Evolutionary conservation across 73 alveolate species (phyloP), one percentile per base, ranked within the genome.

Genomic region (Paramecium caudatum): DNA sequence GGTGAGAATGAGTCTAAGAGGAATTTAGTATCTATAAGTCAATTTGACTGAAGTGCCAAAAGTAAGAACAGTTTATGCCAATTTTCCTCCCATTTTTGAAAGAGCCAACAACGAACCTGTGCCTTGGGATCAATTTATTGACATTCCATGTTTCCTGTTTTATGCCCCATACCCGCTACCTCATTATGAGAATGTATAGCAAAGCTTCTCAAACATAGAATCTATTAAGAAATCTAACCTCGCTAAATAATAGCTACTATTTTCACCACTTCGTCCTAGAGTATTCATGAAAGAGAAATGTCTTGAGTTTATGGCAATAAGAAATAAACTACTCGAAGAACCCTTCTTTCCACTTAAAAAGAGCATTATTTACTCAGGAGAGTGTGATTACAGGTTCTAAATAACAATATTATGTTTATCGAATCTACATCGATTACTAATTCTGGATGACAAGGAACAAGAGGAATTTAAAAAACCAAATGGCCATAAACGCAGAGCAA

Each of bases 1-100:
- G 82, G 98, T 96, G 16, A 92, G 99, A 82, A 69, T 90, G 62
- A 93, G 94, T 69, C 91, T 96, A 37, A 90, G 97, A 69, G 95
- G 95, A 78, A 92, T 90, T 5, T 93, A 93, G 25, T 61, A 55
- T 25, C 30, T 86, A 45, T 55, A 86, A 27, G 87, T 86, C n/a
- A 41, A 63, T 30, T 61, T 86, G 46, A 86, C 93, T 23, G 93
- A 86, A 63, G 62, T 86, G 37, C 62, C 90, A 0, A 86, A 27
- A 17, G 62, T 43, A 1, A 63, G 80, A 30, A 23, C 32, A 39
- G 34, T 62, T 43, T 62, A 46, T 19, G 87, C 61, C 19, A 34
- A 86, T 46, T 86, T 86, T 41, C 93, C 93, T 12, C 93, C 93
- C 0, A 86, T 86, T 21, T 86, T 39, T 63, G 91, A 70, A 55